A percentile compares a stretch with the other conserved stretches of the same genome.
Evolutionary conservation across 345 rosid genomes (phyloP).

Genomic region (Aurinia saxatilis): DNA sequence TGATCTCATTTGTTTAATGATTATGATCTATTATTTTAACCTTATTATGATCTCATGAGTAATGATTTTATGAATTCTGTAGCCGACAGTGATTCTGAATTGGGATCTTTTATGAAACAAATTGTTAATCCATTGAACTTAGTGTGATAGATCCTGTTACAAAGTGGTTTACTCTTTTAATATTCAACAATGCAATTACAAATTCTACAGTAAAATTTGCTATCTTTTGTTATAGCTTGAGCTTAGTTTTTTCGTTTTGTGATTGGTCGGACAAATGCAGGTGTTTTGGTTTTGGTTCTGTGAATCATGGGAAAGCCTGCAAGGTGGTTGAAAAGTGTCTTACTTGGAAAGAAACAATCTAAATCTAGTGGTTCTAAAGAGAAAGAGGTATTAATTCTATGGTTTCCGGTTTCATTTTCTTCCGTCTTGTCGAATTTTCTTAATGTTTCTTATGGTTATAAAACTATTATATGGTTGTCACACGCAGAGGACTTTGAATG

Average conservation of each 20-base stretch:
- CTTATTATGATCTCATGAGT: neutral
- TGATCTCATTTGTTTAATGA: neutral
- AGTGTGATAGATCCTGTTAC: too few relatives aligned
- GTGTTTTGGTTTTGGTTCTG: constrained; percentile 6
- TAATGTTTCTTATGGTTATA: neutral
- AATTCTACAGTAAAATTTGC: too few relatives aligned
- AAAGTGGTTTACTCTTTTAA: too few relatives aligned
- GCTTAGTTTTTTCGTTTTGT: neutral
- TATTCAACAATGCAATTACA: too few relatives aligned
- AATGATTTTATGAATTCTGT: neutral
- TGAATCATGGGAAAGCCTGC: constrained; percentile 71
- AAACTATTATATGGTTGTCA: neutral
- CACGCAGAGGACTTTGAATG: constrained; percentile 43
- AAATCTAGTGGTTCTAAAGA: constrained; percentile 51
- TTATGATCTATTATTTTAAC: neutral
- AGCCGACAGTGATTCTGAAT: neutral
- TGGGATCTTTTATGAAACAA: neutral
- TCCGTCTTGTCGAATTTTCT: neutral
- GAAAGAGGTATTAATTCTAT: constrained; percentile 74
- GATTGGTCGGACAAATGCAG: constrained; percentile 3
- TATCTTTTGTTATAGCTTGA: neutral
- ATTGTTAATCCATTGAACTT: neutral
- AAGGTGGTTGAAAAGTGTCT: constrained; percentile 73
- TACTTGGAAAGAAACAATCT: constrained; percentile 80
- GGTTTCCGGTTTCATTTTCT: too few relatives aligned